phyloP scores from a whole-genome alignment of 306 rosid genomes.

The Glycine soja region DNA sequence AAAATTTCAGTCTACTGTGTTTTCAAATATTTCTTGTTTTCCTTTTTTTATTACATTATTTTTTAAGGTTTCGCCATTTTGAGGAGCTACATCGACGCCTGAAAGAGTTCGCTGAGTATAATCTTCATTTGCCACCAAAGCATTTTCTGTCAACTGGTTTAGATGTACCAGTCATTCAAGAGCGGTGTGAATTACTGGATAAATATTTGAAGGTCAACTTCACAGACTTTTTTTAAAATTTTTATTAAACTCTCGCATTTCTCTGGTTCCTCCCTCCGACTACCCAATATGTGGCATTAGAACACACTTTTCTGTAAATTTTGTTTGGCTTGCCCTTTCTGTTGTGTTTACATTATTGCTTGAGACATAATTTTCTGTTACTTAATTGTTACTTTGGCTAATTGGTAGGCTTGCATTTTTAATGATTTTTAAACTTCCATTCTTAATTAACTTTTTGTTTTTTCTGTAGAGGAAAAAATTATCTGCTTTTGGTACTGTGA shows the following conservation, averaged over 20 bases:
- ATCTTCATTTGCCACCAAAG: conserved; percentile 96
- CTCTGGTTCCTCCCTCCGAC: conserved; percentile 22
- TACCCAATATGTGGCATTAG: conserved; percentile 26
- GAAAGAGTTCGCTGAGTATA: conserved; percentile 89
- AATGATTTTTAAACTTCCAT: conserved; percentile 34
- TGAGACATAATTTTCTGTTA: not conserved
- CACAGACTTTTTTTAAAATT: conserved; percentile 20
- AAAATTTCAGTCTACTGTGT: conserved; percentile 23
- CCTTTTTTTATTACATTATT: conserved; percentile 25
- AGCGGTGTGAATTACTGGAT: conserved; percentile 87
- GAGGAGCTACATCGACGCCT: conserved; percentile 97
- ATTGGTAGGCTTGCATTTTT: conserved; percentile 37
- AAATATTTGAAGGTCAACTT: conserved; percentile 79
- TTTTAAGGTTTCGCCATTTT: conserved; percentile 93
- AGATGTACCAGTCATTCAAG: conserved; percentile 85
- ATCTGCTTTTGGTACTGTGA: conserved; percentile 34
- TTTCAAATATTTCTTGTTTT: conserved; percentile 18
- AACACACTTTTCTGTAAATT: conserved; percentile 10
- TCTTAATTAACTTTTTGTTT: conserved; percentile 1
- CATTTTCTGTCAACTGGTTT: conserved; percentile 95
- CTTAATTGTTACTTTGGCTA: conserved; percentile 31
- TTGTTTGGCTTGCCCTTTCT: conserved; percentile 18
- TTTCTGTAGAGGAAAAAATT: conserved; percentile 17
- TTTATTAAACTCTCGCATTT: conserved; percentile 24
- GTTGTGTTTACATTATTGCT: not conserved